A percentile compares a stretch with the other conserved stretches of the same genome.
phyloP scores from a whole-genome alignment of 768 basidiomycete genomes.

The Tylopilus felleus region DNA sequence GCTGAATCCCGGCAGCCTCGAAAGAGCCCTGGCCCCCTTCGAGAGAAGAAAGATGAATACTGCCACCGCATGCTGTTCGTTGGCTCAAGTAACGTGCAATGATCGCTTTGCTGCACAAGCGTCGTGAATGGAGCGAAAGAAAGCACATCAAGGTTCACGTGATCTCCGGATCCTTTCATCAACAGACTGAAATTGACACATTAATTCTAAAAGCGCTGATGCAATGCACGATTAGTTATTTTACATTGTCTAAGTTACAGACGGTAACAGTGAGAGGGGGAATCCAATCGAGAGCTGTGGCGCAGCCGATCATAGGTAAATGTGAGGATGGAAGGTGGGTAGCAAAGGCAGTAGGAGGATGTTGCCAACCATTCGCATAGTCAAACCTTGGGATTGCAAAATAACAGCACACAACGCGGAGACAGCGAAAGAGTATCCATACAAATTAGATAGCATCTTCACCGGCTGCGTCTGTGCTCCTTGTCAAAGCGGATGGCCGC shows the following conservation, averaged over 20 bases:
- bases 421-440: not conserved
- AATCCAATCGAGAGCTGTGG: conserved; percentile 2
- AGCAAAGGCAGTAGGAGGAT: conserved; percentile 1
- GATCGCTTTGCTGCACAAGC: conserved; percentile 20
- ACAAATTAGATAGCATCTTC: conserved; percentile 8
- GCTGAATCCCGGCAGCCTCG: conserved; percentile 51
- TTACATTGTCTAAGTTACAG: conserved; percentile 17
- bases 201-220: not conserved
- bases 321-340: conserved; percentile 29
- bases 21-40: conserved; percentile 34
- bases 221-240: not conserved
- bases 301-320: conserved; percentile 1
- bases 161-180: too few relatives aligned
- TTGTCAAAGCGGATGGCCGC: conserved; percentile 12
- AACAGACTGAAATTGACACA: too few relatives aligned
- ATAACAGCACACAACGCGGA: conserved; percentile 4
- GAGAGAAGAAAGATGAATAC: not conserved
- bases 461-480: conserved; percentile 2
- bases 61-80: conserved; percentile 11
- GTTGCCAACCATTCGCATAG: conserved; percentile 5
- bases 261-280: not conserved
- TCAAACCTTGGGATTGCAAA: conserved; percentile 5
- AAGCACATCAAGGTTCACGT: conserved; percentile 28
- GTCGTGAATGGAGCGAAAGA: conserved; percentile 11
- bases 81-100: conserved; percentile 28